Conservation (phyloP, 2,329 filamentous ascomycete genomes). For the Colletotrichum magnum region DNA sequence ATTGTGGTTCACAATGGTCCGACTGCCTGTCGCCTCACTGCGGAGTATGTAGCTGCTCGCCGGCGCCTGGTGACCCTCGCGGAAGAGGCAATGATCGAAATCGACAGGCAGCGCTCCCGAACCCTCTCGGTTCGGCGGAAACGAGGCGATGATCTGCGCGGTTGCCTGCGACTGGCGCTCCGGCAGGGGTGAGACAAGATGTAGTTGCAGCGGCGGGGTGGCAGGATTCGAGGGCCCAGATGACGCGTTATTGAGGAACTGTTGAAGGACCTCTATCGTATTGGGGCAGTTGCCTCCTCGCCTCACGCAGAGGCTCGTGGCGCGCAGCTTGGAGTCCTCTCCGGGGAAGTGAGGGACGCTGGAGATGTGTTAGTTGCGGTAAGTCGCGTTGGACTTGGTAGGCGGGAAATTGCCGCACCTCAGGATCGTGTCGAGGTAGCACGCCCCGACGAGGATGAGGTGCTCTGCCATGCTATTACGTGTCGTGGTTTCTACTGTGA, state of each 20-base stretch:
- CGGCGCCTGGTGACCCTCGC: conserved; percentile 66
- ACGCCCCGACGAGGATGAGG: conserved; percentile 76
- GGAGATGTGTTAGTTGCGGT: conserved; percentile 21
- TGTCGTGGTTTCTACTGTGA: too few relatives aligned
- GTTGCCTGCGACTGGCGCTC: conserved; percentile 64
- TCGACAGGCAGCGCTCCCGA: conserved; percentile 55
- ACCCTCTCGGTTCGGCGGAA: conserved; percentile 53
- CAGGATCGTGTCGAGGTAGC: conserved; percentile 80
- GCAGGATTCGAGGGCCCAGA: conserved; percentile 10
- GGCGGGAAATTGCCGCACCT: conserved; percentile 59
- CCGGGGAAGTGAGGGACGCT: conserved; percentile 76
- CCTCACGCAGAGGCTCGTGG: conserved; percentile 69
- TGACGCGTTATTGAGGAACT: conserved; percentile 61
- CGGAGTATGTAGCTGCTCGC: conserved; percentile 80
- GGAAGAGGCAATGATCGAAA: conserved; percentile 71
- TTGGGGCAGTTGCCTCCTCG: conserved; percentile 83
- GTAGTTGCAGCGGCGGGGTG: conserved; percentile 47
- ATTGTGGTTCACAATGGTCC: conserved; percentile 81
- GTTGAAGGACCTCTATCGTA: conserved; percentile 77
- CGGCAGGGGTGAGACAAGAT: conserved; percentile 70
- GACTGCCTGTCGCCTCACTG: conserved; percentile 69
- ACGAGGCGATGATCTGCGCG: conserved; percentile 66
- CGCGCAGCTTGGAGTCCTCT: conserved; percentile 82
- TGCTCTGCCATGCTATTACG: conserved; percentile 60
- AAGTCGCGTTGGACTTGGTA: conserved; percentile 20